Evolutionary conservation across 768 basidiomycete genomes (phyloP), one percentile per base, ranked within the genome.

Genomic region (Kwoniella mangroviensis): DNA sequence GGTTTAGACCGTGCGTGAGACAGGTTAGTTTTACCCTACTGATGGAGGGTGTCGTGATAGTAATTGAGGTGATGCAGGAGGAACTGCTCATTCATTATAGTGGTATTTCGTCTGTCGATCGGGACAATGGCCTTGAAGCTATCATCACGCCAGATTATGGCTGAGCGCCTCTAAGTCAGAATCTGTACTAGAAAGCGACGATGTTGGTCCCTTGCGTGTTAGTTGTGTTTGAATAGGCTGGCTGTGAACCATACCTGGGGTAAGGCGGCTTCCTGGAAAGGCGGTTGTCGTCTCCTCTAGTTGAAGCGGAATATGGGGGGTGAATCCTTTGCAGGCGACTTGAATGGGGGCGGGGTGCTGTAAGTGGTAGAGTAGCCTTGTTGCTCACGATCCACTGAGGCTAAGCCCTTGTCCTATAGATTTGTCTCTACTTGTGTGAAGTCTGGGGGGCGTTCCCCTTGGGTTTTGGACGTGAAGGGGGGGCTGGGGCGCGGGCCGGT

Each of bases 21-120:
- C 88, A 89, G 89, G 88, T 89, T 90, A 89, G 88, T 90, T 89
- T 89, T 90, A 90, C 89, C 88, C 88, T 90, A 89, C 88, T 89
- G 88, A 89, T 89, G 89, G 86, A 87, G 87, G 82, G 88, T 89
- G 85, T 88, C 87, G 86, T 86, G 87, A 89, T 86, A 88, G 88
- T 88, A 89, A 89, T 90, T 88, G 87, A 88, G 87, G 88, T 89
- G 89, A 89, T 90, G 89, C 88, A 34, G 41, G 87, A 90, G 89
- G 89, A 90, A 90, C 89, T 86, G 88, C 88, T 88, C 87, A 88
- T 90, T 89, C 89, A 87, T 88, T n/a, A n/a, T n/a, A n/a, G n/a
- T n/a, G n/a, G n/a, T n/a, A n/a, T n/a, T n/a, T n/a, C n/a, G n/a
- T n/a, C n/a, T n/a, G n/a, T n/a, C n/a, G n/a, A n/a, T n/a, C n/a